Percentiles rank a stretch among this genome's conserved stretches.
Conservation (phyloP, 805 yeast genomes). For the Cyberlindnera mrakii region DNA sequence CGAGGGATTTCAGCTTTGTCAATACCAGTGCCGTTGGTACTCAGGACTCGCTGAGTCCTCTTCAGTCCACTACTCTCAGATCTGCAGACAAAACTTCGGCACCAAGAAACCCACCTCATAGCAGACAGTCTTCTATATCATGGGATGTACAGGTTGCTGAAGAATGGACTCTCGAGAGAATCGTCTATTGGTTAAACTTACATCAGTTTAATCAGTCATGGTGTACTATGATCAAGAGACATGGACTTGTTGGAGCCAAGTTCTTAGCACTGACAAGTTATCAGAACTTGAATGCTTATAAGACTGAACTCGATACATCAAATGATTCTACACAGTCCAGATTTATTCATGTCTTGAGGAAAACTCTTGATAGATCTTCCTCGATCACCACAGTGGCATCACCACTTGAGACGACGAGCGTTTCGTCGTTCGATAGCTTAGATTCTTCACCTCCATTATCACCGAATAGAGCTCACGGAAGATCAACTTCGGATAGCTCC, state of each 20-base stretch:
- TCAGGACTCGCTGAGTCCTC: conserved; percentile 7
- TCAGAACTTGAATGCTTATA: conserved; percentile 44
- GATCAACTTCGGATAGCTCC: conserved; percentile 26
- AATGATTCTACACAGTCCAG: conserved; percentile 48
- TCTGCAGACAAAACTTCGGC: neutral
- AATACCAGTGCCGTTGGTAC: conserved; percentile 15
- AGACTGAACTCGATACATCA: conserved; percentile 34
- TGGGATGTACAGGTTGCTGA: conserved; percentile 50
- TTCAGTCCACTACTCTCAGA: conserved; percentile 3
- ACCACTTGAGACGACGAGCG: conserved; percentile 9
- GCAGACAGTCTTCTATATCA: conserved; percentile 25
- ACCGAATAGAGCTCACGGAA: conserved; percentile 6
- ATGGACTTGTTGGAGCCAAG: conserved; percentile 52
- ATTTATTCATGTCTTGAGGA: conserved; percentile 49
- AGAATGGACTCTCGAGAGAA: conserved; percentile 71
- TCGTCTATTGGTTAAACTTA: conserved; percentile 59
- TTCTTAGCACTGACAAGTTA: conserved; percentile 66
- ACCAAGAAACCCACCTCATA: conserved; percentile 16
- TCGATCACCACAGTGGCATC: conserved; percentile 18
- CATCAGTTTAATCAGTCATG: conserved; percentile 69
- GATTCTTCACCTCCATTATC: conserved; percentile 17
- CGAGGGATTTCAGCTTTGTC: conserved; percentile 21
- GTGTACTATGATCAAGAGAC: conserved; percentile 56
- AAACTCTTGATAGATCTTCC: conserved; percentile 28
- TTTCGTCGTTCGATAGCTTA: conserved; percentile 18